Evolutionary conservation across 2,329 filamentous ascomycete genomes (phyloP), one percentile per base, ranked within the genome.

Genomic region (Westerdykella sp.): DNA sequence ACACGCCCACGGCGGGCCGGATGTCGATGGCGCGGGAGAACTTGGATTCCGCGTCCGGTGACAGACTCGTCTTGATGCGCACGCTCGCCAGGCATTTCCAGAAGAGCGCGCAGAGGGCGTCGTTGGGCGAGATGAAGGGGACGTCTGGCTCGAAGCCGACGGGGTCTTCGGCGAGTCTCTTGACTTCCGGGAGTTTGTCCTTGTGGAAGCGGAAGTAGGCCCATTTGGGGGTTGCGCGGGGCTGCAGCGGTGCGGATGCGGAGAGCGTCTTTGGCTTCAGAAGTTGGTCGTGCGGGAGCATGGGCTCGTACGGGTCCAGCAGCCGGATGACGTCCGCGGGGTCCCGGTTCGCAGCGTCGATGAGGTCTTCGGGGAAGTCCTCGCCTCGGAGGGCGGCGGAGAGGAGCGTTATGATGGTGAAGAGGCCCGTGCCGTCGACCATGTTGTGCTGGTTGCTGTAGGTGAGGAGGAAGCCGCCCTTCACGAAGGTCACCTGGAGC

Each of bases 91-190:
- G 40, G 12, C 57, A 47, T 49, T 65, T 49, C 64, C 64, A 68
- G 46, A 55, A 60, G 18, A 68, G 57, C 11, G 65, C 65, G 36
- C 53, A 56, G 4, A 68, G 42, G 13, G 55, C 57, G 40, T 68
- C 65, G 42, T 66, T 57, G 5, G 48, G 48, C 2, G 59, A 58
- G 39, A 61, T 51, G 42, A 53, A 56, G 12, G 49, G 48, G 1
- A 60, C 54, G 13, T 46, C 41, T 1, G 47, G 39, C n/a, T 56
- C 54, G 35, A 50, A 51, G 23, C 43, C 49, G 1, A 42, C 39
- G 0, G 49, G 51, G 10, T 54, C 37, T 32, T 50, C 43, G 5
- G 55, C 53, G 4, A 50, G 34, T 4, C 41, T 41, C 32, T 53
- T 54, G 14, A 60, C 31, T n/a, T 41, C 41, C 2, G 46, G 37